phyloP scores from a whole-genome alignment of 1,284 basidiomycete species.

The Pseudozyma flocculosa region DNA sequence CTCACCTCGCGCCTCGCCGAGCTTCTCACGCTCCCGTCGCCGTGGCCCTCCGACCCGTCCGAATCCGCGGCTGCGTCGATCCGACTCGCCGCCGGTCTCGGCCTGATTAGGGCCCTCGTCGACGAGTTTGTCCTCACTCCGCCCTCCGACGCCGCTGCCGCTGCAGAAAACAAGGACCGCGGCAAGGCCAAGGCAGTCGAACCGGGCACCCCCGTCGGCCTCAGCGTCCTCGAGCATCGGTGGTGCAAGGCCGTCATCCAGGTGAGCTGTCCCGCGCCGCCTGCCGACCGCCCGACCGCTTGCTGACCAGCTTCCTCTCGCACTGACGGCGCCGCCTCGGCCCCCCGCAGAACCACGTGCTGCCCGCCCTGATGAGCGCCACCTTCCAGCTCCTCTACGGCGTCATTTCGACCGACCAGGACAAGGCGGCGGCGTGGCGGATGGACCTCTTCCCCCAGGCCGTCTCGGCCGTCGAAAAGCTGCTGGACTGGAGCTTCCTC shows the following conservation, averaged over 20 bases:
- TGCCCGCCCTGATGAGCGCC: conserved; percentile 30
- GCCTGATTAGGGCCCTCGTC: conserved; percentile 33
- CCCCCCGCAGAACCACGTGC: conserved; percentile 22
- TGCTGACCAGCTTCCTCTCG: no score
- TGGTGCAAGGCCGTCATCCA: conserved; percentile 45
- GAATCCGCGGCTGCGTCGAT: conserved; percentile 14
- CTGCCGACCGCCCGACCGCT: no score
- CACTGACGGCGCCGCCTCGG: no score
- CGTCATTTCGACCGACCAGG: conserved; percentile 19
- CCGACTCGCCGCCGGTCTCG: conserved; percentile 25
- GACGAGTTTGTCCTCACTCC: conserved; percentile 32
- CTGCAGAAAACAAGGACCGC: not conserved
- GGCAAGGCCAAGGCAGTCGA: conserved; percentile 13
- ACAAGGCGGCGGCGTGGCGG: conserved; percentile 9
- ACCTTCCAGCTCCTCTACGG: conserved; percentile 35
- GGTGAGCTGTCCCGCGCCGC: conserved; percentile 2
- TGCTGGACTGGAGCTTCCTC: conserved; percentile 43
- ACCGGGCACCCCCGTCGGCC: conserved; percentile 32
- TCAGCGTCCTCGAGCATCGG: conserved; percentile 35
- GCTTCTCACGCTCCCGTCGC: conserved; percentile 18
- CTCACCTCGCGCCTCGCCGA: conserved; percentile 29
- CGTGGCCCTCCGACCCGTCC: conserved; percentile 22
- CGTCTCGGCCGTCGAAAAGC: conserved; percentile 31
- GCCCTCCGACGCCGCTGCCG: conserved; percentile 23
- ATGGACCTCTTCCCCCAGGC: conserved; percentile 29